Base-by-base conservation (phyloP, 306 rosid species). In the Gynostemma pentaphyllum region DNA sequence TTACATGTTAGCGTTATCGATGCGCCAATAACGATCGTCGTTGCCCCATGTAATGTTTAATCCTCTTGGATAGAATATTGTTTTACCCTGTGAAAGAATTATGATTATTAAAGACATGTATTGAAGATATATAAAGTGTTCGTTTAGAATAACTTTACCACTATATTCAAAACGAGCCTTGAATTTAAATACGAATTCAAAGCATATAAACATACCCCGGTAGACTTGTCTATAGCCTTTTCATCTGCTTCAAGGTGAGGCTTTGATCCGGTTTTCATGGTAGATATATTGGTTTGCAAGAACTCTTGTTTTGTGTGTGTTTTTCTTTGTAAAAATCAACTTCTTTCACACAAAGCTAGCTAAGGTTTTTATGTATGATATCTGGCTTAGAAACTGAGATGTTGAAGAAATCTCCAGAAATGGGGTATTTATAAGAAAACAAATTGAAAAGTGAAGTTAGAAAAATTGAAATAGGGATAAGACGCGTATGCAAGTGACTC, bases 21-120 rank as follows among this genome's bases (percentile, higher is more conserved):
- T 57, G 18, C 39, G 4, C 64, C 64, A 57, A 57, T 57, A 57
- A 28, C 64, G 64, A 34, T 57, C 7, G 18, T 57, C 64, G 45
- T 57, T 57, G 45, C 64, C 64, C 64, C 64, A 57, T 34, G 45
- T 57, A 24, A 34, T 57, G 9, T 57, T 57, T 0, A 57, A 37
- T 18, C 45, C 42, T 57, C 45, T 57, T 2, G 64, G 64, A 57
- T 16, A 21, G 19, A 57, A 16, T 52, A 1, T 6, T 36, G 32
- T 15, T 7, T 5, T 27, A 2, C 60, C 15, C 74, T 51, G 60
- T 9, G 22, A 29, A 16, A 32, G 3, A 2, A 32, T n/a, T n/a
- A n/a, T n/a, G n/a, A n/a, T n/a, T n/a, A n/a, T n/a, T n/a, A n/a
- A n/a, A n/a, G n/a, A n/a, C n/a, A n/a, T n/a, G n/a, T n/a, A n/a